Base-by-base conservation (phyloP, 805 yeast genomes). In the Schizosaccharomyces lindneri region DNA sequence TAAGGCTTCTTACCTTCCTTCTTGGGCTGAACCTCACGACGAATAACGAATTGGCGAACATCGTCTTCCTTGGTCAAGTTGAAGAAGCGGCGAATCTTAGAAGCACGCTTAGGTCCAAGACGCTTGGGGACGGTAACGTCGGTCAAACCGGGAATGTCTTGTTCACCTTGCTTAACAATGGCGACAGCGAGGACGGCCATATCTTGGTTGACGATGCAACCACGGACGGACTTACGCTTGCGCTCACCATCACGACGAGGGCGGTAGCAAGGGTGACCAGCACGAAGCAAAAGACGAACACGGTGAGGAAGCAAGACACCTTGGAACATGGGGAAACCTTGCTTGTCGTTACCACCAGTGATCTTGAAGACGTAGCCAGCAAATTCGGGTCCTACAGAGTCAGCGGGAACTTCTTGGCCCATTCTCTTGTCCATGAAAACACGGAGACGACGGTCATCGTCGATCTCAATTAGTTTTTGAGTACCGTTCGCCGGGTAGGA, bases 401-500 rank as follows among this genome's bases (percentile, higher is more conserved):
- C 98, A 79, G 97, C 98, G 75, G 88, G 95, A 75, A 93, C 95
- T 80, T 93, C 98, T 80, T 88, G 97, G 74, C 98, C 98, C 84
- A 93, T 87, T 79, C 97, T 88, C 85, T 93, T 93, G 77, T 93
- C 98, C 86, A 87, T 89, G 81, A 93, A 89, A 76, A 81, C 87
- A 77, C 96, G 93, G 77, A 90, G 82, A 76, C 93, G 89, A 84
- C 89, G 97, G 79, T 93, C 98, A 76, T 93, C 99, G 75, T 93
- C 99, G 73, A 93, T 87, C 70, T 93, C 97, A 76, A 90, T 80
- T 79, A 86, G 78, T 83, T 93, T 93, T 80, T 93, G 97, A 73
- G 98, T 85, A 84, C 98, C 98, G 87, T 93, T 94, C 78, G 95
- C 90, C 81, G 99, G 99, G 84, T 85, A 93, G 76, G 99, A 86